Evolutionary conservation across 2,329 filamentous ascomycete species (phyloP).

Genomic region (Trichoderma koningii): DNA sequence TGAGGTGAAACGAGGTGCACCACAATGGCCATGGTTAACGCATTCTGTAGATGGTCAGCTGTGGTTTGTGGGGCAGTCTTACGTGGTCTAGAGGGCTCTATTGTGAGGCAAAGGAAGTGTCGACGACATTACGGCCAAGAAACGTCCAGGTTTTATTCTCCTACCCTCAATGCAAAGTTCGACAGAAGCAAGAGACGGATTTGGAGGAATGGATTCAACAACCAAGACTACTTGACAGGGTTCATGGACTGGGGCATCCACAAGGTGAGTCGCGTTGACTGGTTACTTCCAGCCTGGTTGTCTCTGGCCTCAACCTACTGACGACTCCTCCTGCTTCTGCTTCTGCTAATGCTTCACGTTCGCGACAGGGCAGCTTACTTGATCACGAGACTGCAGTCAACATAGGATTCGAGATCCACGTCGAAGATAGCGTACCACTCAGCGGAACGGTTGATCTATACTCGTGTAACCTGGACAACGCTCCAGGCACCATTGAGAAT

Average conservation of each 20-base stretch:
- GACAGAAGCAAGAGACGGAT: background rate
- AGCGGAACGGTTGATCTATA: background rate
- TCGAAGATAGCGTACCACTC: background rate
- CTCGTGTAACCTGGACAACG: background rate
- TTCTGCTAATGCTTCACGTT: background rate
- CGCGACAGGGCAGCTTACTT: background rate
- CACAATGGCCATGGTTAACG: background rate
- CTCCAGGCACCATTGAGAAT: background rate
- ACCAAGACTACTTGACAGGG: background rate
- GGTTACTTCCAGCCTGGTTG: too few species aligned
- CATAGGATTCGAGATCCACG: fast-evolving
- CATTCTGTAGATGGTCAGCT: conserved; percentile 1
- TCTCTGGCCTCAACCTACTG: too few species aligned
- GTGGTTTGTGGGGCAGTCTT: conserved; percentile 14
- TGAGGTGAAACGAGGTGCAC: too few species aligned
- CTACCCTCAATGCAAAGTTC: background rate
- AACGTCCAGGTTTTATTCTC: background rate
- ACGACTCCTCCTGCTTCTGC: too few species aligned
- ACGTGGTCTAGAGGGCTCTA: conserved; percentile 1
- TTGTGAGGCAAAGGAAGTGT: conserved; percentile 18
- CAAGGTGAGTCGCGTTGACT: background rate
- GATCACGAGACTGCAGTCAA: background rate
- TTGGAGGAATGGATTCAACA: background rate
- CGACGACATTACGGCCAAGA: background rate
- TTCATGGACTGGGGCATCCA: background rate